These are phyloP conservation scores for Plicaturopsis crispa DNA, from an alignment of 768 basidiomycete species.

Conservation along the genomic window DNA sequence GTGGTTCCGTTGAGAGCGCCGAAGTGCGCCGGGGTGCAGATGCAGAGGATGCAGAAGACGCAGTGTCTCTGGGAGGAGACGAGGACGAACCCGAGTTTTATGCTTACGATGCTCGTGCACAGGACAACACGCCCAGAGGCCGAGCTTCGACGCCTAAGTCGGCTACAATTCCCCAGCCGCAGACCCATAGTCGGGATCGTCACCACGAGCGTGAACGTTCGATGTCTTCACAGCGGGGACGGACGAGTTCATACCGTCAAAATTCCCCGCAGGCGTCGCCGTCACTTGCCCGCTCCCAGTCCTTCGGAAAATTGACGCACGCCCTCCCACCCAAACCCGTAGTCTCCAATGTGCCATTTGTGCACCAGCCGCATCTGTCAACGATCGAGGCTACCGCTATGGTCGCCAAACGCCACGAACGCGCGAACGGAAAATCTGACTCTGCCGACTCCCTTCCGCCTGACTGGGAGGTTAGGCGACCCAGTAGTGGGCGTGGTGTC, in stretches of 20 bases:
- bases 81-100: constrained; percentile 57
- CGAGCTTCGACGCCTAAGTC: constrained; percentile 12
- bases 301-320: constrained; percentile 44
- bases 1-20: constrained; percentile 13
- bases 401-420: constrained; percentile 37
- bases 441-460: constrained; percentile 32
- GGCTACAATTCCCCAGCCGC: background rate
- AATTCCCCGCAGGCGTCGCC: constrained; percentile 15
- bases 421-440: constrained; percentile 24
- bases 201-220: constrained; percentile 8
- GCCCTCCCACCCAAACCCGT: constrained; percentile 64
- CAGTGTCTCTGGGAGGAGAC: constrained; percentile 68
- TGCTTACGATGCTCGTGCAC: constrained; percentile 31
- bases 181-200: constrained; percentile 4
- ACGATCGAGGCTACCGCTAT: constrained; percentile 52
- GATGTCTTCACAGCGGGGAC: constrained; percentile 6
- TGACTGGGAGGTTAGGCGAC: constrained; percentile 52
- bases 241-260: constrained; percentile 5
- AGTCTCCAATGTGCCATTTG: constrained; percentile 39
- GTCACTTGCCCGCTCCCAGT: constrained; percentile 17
- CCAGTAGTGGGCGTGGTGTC: constrained; percentile 36
- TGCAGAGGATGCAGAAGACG: constrained; percentile 43
- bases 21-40: constrained; percentile 17
- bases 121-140: constrained; percentile 14
- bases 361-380: constrained; percentile 49